phyloP scores from a whole-genome alignment of 345 rosid species.

The Syzygium grande region DNA sequence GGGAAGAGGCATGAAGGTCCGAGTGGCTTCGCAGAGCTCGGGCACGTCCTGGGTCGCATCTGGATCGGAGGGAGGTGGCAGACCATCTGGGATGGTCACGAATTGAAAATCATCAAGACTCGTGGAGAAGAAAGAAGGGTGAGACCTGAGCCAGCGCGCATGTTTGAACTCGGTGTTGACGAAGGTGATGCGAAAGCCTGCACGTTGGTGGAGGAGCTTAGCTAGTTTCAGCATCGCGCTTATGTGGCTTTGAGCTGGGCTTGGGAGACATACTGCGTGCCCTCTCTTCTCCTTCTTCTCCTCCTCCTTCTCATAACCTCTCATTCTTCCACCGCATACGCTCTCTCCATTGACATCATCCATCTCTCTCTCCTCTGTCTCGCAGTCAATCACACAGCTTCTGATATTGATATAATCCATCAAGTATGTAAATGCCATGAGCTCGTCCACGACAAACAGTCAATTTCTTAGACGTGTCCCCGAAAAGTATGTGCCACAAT shows the following conservation, averaged over 20 bases:
- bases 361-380: not conserved
- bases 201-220: conserved; percentile 13
- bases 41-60: not conserved
- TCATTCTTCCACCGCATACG: not conserved
- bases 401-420: not conserved
- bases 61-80: not conserved
- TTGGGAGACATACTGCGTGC: conserved; percentile 11
- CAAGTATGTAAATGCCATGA: no score
- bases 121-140: not conserved
- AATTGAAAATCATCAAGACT: conserved; percentile 3
- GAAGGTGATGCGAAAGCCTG: conserved; percentile 14
- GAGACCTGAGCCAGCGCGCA: conserved; percentile 1
- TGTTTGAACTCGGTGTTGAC: conserved; percentile 17
- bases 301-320: not conserved
- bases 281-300: not conserved
- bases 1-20: conserved; percentile 1
- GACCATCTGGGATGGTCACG: conserved; percentile 11
- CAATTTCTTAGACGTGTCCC: not conserved
- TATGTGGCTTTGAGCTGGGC: conserved; percentile 15
- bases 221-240: conserved; percentile 14
- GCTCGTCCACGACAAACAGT: not conserved
- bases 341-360: not conserved
- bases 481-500: not conserved
- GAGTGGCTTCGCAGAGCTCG: not conserved
- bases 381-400: not conserved